phyloP scores from a whole-genome alignment of 345 rosid species.

The Noccaea bulbosa region DNA sequence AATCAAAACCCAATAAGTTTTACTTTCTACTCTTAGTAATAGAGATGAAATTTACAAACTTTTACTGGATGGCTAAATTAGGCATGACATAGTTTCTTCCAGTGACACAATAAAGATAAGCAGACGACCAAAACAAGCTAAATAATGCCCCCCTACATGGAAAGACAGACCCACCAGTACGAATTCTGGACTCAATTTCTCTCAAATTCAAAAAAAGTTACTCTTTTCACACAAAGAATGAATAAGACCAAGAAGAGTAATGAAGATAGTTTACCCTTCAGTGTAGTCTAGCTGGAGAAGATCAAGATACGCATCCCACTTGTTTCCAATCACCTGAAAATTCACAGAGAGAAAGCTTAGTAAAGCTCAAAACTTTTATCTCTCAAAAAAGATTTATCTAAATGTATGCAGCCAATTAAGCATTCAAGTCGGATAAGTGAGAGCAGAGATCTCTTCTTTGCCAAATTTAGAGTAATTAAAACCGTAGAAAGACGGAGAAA shows the following conservation, averaged over 20 bases:
- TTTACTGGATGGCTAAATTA: background rate
- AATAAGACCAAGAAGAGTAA: conserved; percentile 13
- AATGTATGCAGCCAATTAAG: background rate
- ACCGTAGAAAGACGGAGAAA: conserved; percentile 1
- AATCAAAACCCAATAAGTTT: conserved; percentile 2
- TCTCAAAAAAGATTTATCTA: background rate
- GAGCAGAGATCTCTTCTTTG: conserved; percentile 1
- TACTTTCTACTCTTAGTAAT: no score
- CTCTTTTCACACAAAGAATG: conserved; percentile 5
- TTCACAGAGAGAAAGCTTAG: conserved; percentile 18
- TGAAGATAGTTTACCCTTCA: conserved; percentile 40
- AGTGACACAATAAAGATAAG: background rate
- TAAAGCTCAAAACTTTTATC: conserved; percentile 31
- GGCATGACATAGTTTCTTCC: conserved; percentile 3
- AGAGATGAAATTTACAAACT: no score
- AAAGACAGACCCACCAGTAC: background rate
- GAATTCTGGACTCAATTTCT: background rate
- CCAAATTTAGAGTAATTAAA: conserved; percentile 7
- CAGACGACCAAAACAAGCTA: background rate
- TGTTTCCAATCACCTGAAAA: conserved; percentile 47
- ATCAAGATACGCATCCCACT: conserved; percentile 48
- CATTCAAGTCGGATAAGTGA: background rate
- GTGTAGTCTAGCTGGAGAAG: conserved; percentile 48
- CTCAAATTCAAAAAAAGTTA: background rate
- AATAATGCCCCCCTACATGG: background rate